Conservation (phyloP, 495 filamentous ascomycete genomes). For the Neurospora sp. region DNA sequence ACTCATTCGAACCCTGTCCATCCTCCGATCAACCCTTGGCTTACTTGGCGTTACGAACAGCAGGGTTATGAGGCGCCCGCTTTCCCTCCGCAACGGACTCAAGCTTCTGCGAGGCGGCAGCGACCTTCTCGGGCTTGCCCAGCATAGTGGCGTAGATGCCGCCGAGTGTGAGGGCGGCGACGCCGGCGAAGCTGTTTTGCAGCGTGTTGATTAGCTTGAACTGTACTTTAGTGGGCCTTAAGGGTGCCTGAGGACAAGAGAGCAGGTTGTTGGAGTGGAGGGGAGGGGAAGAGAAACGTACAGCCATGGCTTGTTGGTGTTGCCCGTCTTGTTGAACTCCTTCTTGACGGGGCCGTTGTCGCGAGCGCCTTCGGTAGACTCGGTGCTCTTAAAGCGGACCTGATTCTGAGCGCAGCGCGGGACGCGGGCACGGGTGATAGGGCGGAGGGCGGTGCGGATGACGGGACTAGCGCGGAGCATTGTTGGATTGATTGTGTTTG, state of each 20-base stretch:
- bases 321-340: not conserved
- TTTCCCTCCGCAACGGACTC: not conserved
- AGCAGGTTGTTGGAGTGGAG: not conserved
- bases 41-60: not conserved
- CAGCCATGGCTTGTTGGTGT: not conserved
- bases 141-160: not conserved
- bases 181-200: not conserved
- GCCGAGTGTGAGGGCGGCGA: not conserved
- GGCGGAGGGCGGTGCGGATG: not conserved
- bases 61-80: not conserved
- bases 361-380: not conserved
- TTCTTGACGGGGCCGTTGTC: not conserved
- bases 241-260: not conserved
- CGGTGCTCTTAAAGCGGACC: not conserved
- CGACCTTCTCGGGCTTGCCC: not conserved
- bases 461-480: not conserved
- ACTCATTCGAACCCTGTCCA: too few relatives aligned
- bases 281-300: not conserved
- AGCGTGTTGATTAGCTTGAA: not conserved
- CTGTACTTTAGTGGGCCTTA: not conserved
- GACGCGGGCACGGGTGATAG: not conserved
- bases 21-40: too few relatives aligned
- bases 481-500: not conserved
- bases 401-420: not conserved
- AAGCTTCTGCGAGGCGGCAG: not conserved